Evolutionary conservation across 2,329 filamentous ascomycete genomes (phyloP), one percentile per base, ranked within the genome.

Genomic region (Salinomyces thailandicus): DNA sequence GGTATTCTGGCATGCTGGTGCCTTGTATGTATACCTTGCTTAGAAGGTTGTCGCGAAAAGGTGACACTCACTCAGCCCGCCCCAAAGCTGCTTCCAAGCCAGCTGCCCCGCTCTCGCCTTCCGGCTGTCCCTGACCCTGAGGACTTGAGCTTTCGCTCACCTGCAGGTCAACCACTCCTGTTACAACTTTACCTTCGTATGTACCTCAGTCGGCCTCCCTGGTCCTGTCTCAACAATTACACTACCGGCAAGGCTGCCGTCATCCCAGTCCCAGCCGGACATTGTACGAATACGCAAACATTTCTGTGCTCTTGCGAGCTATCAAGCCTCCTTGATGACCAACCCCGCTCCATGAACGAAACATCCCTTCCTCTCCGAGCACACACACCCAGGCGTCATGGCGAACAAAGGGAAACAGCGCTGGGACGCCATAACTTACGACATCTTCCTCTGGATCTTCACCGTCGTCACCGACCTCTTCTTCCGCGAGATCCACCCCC

Each of bases 401-500:
- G 15, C 27, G 27, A 8, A 8, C 27, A 33, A 33, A 14, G 31
- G 31, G 15, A 3, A 33, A 19, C 31, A 33, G 6, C 15, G 15
- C 2, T 29, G 16, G 13, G 13, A 36, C 14, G 34, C 24, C 14
- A n/a, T 60, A 28, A 45, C 54, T 37, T 87, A 87, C 59, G 82
- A 87, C 63, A 69, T 78, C 41, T 81, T 86, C 54, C 69, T 87
- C 19, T 85, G 82, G 72, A 71, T 71, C 33, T 81, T 86, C 57
- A 82, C 80, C 28, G 75, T 96, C 46, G 71, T 96, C 35, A 79
- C 93, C 47, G 91, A 98, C 62, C 77, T 95, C 49, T 98, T 98
- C 75, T 98, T 98, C 69, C 81, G 91, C 50, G 91, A 98, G 63
- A 85, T 98, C 12, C 87, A 96, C 58, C 91, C 91, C 9, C 76